phyloP scores from a whole-genome alignment of 768 basidiomycete genomes.

The Leccinum imitatum region DNA sequence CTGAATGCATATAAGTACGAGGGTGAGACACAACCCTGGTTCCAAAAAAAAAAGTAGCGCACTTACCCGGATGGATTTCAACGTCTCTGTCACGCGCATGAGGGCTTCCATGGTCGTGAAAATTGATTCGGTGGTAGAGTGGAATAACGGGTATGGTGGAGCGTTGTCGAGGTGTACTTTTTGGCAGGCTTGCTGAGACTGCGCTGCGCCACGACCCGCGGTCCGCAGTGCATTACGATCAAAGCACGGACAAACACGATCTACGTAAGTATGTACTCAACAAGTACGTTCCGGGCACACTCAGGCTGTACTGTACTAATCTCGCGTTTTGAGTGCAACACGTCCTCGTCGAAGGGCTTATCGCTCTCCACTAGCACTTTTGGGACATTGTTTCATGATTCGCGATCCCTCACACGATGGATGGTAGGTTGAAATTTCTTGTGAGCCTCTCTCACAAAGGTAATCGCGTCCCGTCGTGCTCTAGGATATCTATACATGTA shows the following conservation, averaged over 20 bases:
- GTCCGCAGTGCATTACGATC: not conserved
- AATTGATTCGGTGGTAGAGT: not conserved
- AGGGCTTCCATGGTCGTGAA: slow-evolving; percentile 56
- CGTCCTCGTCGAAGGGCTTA: not conserved
- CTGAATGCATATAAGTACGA: slow-evolving; percentile 36
- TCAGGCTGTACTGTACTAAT: too few relatives aligned
- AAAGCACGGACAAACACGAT: not conserved
- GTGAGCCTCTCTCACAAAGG: not conserved
- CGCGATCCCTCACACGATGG: not conserved
- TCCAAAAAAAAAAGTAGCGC: not conserved
- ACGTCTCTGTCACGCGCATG: slow-evolving; percentile 61
- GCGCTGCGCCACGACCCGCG: not conserved
- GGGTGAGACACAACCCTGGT: not conserved
- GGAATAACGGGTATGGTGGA: not conserved
- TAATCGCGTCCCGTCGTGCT: not conserved
- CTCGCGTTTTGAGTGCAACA: not conserved
- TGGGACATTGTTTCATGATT: not conserved
- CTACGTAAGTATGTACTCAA: too few relatives aligned
- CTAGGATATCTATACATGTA: not conserved
- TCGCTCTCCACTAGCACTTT: not conserved
- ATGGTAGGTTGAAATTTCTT: not conserved
- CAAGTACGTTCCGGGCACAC: not conserved
- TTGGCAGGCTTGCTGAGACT: not conserved
- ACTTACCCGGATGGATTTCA: slow-evolving; percentile 71
- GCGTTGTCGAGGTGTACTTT: not conserved